Base-by-base conservation (phyloP, 2,329 filamentous ascomycete species). In the Akanthomyces uredinophilus region DNA sequence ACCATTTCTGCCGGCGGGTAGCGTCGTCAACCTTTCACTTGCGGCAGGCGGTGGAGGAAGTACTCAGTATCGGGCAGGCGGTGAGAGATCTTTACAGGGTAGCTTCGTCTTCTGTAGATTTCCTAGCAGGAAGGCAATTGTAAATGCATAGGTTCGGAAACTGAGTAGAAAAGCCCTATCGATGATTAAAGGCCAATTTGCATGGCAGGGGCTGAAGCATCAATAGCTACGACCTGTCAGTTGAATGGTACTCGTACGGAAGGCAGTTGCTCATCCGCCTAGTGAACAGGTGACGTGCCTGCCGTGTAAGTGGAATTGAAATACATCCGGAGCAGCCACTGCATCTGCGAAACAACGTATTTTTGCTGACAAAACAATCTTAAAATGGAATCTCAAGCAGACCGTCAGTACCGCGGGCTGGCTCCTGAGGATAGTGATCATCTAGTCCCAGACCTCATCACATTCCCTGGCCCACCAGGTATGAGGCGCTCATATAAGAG, bases 1-100 rank as follows among this genome's bases (percentile, higher is more conserved):
- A 50, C 51, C 44, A 16, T 70, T 70, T 70, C 57, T 58, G 60
- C 66, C 67, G 67, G 67, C 68, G 70, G 63, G 66, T 68, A 55
- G 60, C 2, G 10, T 65, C 64, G 67, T 44, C 64, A 4, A 10
- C 5, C n/a, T 5, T 35, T 52, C 29, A 1, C 2, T 37, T 32
- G 5, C 3, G 43, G 41, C 14, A 55, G 37, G 59, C 43, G 60
- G 60, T 61, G 22, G 22, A 10, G 13, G 3, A 11, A n/a, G 16
- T 2, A 14, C 1, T 3, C 14, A 4, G 5, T 35, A 11, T 52
- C 6, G 11, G 27, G 57, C 18, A 60, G 57, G 57, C 57, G 57
- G 57, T 60, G 39, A 44, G 39, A n/a, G 1, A 8, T 18, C 13
- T 49, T n/a, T n/a, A 8, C 53, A 56, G 53, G 53, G 53, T 56